A percentile compares a stretch with the other conserved stretches of the same genome.
Conservation (phyloP, 164 flowering plant genomes). For the Chloranthus sessilifolius region DNA sequence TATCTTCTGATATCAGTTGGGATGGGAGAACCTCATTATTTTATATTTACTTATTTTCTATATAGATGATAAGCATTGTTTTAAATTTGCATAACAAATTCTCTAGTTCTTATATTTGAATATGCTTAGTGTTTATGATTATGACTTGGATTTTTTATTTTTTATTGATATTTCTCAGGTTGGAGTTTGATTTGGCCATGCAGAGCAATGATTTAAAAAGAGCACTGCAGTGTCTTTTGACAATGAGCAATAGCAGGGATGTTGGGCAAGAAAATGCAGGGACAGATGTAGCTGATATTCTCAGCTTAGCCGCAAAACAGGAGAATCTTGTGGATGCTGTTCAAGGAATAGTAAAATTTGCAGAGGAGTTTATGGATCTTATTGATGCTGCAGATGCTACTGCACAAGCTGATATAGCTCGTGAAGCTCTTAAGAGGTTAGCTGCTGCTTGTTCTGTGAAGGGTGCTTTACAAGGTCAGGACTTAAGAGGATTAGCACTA, state of each 20-base stretch:
- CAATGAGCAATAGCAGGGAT: constrained; percentile 97
- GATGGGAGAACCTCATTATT: too few species aligned
- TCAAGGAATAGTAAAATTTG: constrained; percentile 90
- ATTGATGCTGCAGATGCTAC: constrained; percentile 99
- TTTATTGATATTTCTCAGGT: constrained; percentile 29
- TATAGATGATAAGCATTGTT: neutral
- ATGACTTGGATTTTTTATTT: neutral
- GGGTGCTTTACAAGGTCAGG: constrained; percentile 82
- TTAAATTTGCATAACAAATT: constrained; percentile 1
- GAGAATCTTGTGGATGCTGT: constrained; percentile 85
- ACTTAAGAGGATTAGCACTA: constrained; percentile 78
- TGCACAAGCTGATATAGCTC: constrained; percentile 90
- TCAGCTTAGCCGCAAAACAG: constrained; percentile 58
- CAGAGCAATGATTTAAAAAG: constrained; percentile 93
- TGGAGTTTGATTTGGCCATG: constrained; percentile 98
- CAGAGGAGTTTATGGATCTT: constrained; percentile 84
- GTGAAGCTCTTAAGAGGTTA: constrained; percentile 90
- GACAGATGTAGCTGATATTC: constrained; percentile 72
- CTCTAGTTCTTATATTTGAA: neutral
- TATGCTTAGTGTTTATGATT: too few species aligned
- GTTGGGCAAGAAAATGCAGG: constrained; percentile 73
- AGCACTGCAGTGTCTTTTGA: constrained; percentile 90
- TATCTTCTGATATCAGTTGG: too few species aligned
- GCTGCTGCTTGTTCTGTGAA: constrained; percentile 95
- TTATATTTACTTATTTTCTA: too few species aligned